Conservation (phyloP, 2,329 filamentous ascomycete species). For the Trichoderma polysporum region DNA sequence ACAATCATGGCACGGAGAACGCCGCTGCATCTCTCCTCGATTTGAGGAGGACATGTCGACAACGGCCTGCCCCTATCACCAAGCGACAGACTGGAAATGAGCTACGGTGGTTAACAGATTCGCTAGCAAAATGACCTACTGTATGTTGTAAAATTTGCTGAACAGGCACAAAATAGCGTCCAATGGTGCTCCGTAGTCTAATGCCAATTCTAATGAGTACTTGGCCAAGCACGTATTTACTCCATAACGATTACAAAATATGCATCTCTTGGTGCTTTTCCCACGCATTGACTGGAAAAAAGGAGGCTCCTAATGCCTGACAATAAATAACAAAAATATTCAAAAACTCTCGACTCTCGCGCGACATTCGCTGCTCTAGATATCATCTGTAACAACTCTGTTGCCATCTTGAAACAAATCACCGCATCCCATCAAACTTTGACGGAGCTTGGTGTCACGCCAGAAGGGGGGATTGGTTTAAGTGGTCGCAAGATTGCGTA, state of each 20-base stretch:
- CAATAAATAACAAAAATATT: neutral
- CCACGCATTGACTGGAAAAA: neutral
- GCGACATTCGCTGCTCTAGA: constrained; percentile 1
- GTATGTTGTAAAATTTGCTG: neutral
- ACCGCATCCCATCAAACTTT: neutral
- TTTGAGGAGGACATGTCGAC: neutral
- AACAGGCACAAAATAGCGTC: neutral
- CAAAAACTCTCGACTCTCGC: neutral
- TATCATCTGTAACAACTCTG: constrained; percentile 10
- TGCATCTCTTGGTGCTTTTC: neutral
- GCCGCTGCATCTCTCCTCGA: neutral
- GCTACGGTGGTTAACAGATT: neutral
- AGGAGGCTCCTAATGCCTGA: neutral
- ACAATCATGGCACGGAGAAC: constrained; percentile 1
- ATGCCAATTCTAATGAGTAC: too few relatives aligned
- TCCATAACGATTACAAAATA: neutral
- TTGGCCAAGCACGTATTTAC: too few relatives aligned
- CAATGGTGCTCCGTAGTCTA: too few relatives aligned
- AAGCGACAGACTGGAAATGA: constrained; percentile 1
- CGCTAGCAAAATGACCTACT: neutral
- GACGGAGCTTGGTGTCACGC: constrained; percentile 5
- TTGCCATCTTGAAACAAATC: constrained; percentile 15
- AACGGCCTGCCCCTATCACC: neutral
- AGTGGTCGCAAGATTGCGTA: neutral
- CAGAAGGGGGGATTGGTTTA: neutral